A percentile compares a stretch with the other conserved stretches of the same genome.
phyloP scores from a whole-genome alignment of 2,329 filamentous ascomycete genomes.

The Penicillium sp. region DNA sequence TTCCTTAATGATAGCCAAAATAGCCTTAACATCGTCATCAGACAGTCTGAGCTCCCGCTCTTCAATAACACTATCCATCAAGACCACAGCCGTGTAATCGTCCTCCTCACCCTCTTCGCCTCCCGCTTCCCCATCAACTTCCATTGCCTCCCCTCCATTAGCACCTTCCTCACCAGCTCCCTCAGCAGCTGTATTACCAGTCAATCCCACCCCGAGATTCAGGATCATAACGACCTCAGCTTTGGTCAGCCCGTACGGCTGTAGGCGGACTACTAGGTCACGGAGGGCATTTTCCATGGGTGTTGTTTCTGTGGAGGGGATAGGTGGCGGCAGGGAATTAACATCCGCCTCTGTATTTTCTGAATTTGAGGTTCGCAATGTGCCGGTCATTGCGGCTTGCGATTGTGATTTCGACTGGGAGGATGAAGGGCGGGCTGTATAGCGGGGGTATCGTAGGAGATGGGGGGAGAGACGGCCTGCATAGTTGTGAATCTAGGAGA shows the following conservation, averaged over 20 bases:
- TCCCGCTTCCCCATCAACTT: conserved; percentile 18
- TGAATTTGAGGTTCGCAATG: conserved; percentile 15
- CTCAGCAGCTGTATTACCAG: not conserved
- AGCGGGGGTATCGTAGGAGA: conserved; percentile 38
- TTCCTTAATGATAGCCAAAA: conserved; percentile 38
- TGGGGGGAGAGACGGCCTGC: conserved; percentile 40
- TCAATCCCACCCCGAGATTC: conserved; percentile 44
- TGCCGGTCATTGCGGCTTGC: conserved; percentile 22
- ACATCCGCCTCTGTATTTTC: conserved; percentile 6
- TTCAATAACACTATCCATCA: conserved; percentile 44
- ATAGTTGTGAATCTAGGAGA: conserved; percentile 43
- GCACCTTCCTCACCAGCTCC: conserved; percentile 7
- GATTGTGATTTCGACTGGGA: conserved; percentile 17
- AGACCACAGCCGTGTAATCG: conserved; percentile 35
- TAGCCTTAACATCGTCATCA: conserved; percentile 36
- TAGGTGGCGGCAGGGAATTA: conserved; percentile 8
- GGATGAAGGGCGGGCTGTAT: conserved; percentile 23
- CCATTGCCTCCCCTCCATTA: conserved; percentile 22
- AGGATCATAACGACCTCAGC: conserved; percentile 47
- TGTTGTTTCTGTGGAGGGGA: conserved; percentile 22
- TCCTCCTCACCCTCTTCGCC: conserved; percentile 24
- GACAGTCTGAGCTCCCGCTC: conserved; percentile 42
- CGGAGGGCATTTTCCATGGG: conserved; percentile 40
- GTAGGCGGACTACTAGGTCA: conserved; percentile 35
- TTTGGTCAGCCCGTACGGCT: conserved; percentile 45